A percentile compares a stretch with the other conserved stretches of the same genome.
These are phyloP conservation scores for Striga asiatica DNA, from an alignment of 257 asterid genomes.

Conservation along the genomic window DNA sequence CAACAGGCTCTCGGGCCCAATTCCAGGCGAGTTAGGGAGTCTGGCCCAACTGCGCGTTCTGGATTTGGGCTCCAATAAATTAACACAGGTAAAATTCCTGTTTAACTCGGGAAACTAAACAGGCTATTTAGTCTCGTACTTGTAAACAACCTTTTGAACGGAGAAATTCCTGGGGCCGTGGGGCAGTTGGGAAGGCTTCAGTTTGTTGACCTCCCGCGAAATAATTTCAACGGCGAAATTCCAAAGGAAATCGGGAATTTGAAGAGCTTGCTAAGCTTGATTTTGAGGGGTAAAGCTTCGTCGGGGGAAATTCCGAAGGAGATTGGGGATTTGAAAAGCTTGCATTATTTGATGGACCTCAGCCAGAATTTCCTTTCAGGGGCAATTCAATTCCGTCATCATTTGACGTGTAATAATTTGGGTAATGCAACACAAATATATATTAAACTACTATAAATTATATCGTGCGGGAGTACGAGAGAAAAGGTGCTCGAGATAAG, in stretches of 20 bases:
- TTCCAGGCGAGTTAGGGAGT: slow-evolving; percentile 63
- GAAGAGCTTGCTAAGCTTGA: slow-evolving; percentile 20
- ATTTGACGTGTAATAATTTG: no score
- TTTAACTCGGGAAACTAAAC: slow-evolving; percentile 34
- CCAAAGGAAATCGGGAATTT: slow-evolving; percentile 51
- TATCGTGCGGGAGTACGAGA: no score
- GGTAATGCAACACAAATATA: no score
- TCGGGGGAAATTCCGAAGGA: neutral
- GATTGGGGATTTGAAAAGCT: neutral
- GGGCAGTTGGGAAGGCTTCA: slow-evolving; percentile 37
- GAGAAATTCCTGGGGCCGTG: slow-evolving; percentile 44
- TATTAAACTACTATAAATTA: no score
- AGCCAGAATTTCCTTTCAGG: neutral
- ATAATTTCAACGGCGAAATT: slow-evolving; percentile 41
- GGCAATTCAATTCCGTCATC: neutral
- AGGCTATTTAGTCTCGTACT: slow-evolving; percentile 33
- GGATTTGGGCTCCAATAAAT: slow-evolving; percentile 42
- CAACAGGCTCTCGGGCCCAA: slow-evolving; percentile 48
- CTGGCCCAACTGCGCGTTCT: slow-evolving; percentile 37
- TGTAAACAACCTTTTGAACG: slow-evolving; percentile 49
- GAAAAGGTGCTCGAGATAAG: no score
- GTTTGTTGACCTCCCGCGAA: slow-evolving; percentile 52
- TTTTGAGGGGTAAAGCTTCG: neutral
- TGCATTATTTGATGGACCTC: neutral
- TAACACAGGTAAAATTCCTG: slow-evolving; percentile 52